phyloP scores from a whole-genome alignment of 1,284 basidiomycete genomes.

The Ceratorhiza oryzae-sativae region DNA sequence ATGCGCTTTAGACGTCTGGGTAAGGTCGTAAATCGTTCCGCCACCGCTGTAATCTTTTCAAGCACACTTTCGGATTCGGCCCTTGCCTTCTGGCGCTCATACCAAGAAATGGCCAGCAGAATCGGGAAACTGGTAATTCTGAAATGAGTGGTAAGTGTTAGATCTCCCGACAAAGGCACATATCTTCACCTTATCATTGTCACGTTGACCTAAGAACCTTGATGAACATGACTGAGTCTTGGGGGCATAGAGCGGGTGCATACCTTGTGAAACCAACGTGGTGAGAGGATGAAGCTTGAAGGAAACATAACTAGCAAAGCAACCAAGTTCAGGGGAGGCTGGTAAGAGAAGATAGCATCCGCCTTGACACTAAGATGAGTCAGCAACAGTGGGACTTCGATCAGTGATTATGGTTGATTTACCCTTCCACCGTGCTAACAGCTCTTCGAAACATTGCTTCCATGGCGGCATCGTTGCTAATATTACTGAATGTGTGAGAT shows the following conservation, averaged over 20 bases:
- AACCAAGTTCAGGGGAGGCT: slow-evolving; percentile 86
- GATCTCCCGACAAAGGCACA: not conserved
- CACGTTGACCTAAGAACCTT: slow-evolving; percentile 73
- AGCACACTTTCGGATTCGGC: slow-evolving; percentile 68
- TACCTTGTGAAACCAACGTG: slow-evolving; percentile 54
- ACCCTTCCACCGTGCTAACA: slow-evolving; percentile 90
- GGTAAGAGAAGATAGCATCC: slow-evolving; percentile 91
- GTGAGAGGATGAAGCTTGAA: slow-evolving; percentile 72
- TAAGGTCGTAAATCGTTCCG: slow-evolving; percentile 70
- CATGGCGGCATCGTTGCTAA: slow-evolving; percentile 89
- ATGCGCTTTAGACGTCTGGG: slow-evolving; percentile 74
- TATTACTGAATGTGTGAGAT: slow-evolving; percentile 90
- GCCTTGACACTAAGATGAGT: slow-evolving; percentile 69
- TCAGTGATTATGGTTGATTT: slow-evolving; percentile 47
- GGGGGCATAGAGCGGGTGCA: slow-evolving; percentile 8
- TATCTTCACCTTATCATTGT: slow-evolving; percentile 63
- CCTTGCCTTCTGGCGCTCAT: slow-evolving; percentile 80
- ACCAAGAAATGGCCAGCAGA: slow-evolving; percentile 79
- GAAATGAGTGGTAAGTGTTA: slow-evolving; percentile 19
- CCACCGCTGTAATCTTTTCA: slow-evolving; percentile 70
- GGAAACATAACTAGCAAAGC: slow-evolving; percentile 85
- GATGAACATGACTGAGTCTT: not conserved
- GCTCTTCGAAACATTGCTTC: slow-evolving; percentile 95
- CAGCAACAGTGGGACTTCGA: slow-evolving; percentile 45
- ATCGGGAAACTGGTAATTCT: slow-evolving; percentile 86